Percentiles rank a stretch among this genome's conserved stretches.
These are phyloP conservation scores for Mallotus japonicus DNA, from an alignment of 441 rosid genomes.

Conservation along the genomic window DNA sequence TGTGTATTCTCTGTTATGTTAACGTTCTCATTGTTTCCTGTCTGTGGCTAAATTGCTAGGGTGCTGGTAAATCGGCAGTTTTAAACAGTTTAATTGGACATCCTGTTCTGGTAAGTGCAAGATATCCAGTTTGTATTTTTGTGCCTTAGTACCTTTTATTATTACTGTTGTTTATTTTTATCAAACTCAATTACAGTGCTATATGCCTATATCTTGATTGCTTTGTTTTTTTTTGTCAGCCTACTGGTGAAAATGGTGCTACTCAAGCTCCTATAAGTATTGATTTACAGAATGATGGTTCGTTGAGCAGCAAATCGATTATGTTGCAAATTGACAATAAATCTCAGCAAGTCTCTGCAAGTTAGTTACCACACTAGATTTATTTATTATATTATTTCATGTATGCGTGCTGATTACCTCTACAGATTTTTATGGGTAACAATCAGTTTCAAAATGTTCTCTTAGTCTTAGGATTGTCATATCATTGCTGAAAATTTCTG, in stretches of 20 bases:
- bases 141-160: constrained; percentile 13
- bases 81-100: constrained; percentile 87
- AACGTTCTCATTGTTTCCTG: not conserved
- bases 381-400: not conserved
- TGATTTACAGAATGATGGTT: constrained; percentile 57
- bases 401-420: not conserved
- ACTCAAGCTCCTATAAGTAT: constrained; percentile 84
- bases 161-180: not conserved
- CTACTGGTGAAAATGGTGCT: constrained; percentile 96
- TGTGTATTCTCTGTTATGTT: not conserved
- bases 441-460: not conserved
- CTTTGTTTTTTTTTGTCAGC: constrained; percentile 33
- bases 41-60: constrained; percentile 34
- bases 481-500: not conserved
- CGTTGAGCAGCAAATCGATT: constrained; percentile 69
- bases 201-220: constrained; percentile 3
- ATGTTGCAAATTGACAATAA: constrained; percentile 77
- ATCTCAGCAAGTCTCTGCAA: constrained; percentile 84
- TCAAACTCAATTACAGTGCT: constrained; percentile 2
- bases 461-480: not conserved
- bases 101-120: constrained; percentile 71
- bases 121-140: not conserved
- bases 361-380: constrained; percentile 40
- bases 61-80: constrained; percentile 91
- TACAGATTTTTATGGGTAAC: not conserved